Evolutionary conservation across 306 rosid genomes (phyloP).

Genomic region (Hippophae tibetana): DNA sequence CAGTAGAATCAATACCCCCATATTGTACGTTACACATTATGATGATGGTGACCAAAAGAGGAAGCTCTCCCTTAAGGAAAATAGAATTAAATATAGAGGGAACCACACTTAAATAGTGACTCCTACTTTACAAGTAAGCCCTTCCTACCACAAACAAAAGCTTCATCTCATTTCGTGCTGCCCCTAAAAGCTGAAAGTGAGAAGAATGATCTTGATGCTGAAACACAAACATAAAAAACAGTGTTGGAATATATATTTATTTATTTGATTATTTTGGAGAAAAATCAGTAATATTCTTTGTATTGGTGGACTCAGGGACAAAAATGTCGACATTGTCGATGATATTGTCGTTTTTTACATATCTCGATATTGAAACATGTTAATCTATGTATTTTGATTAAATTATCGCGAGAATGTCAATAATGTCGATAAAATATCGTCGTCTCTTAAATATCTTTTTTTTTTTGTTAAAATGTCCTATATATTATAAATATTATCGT

Average conservation of each 20-base stretch:
- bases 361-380: too few species aligned
- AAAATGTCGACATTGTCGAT: too few species aligned
- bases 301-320: too few species aligned
- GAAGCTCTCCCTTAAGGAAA: constrained; percentile 14
- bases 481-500: too few species aligned
- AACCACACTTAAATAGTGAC: constrained; percentile 9
- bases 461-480: too few species aligned
- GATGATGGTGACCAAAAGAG: constrained; percentile 2
- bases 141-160: constrained; percentile 19
- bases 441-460: too few species aligned
- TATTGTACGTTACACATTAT: constrained; percentile 9
- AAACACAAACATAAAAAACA: constrained; percentile 20
- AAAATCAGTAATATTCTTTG: not conserved
- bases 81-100: constrained; percentile 15
- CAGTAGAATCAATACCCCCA: not conserved
- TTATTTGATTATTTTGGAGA: not conserved
- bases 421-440: too few species aligned
- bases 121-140: constrained; percentile 9
- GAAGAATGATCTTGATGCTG: constrained; percentile 93
- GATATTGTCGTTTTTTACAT: too few species aligned
- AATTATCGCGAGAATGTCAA: too few species aligned
- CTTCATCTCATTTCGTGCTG: constrained; percentile 18
- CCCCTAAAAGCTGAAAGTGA: constrained; percentile 98
- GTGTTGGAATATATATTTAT: constrained; percentile 2
- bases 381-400: too few species aligned